phyloP scores from a whole-genome alignment of 129 eudicot species.

The Glebionis coronaria region DNA sequence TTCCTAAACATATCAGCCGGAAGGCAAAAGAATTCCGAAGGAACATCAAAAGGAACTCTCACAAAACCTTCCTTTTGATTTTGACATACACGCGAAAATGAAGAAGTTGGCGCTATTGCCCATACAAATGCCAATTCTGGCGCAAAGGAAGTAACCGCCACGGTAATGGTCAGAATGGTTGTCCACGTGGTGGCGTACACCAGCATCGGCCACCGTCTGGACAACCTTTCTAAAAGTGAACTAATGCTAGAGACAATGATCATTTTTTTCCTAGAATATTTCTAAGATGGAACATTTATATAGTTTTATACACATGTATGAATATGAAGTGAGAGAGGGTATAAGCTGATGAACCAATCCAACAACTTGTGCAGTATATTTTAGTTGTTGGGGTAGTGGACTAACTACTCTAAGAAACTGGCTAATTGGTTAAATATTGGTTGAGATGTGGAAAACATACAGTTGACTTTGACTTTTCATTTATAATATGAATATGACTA shows the following conservation, averaged over 20 bases:
- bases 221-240: conserved; percentile 35
- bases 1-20: conserved; percentile 42
- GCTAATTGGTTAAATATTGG: conserved; percentile 25
- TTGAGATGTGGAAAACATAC: conserved; percentile 14
- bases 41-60: conserved; percentile 65
- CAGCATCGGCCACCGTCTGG: conserved; percentile 50
- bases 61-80: conserved; percentile 32
- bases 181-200: conserved; percentile 73
- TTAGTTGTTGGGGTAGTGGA: conserved; percentile 36
- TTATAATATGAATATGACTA: background rate
- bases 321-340: conserved; percentile 20
- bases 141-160: conserved; percentile 55
- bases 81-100: conserved; percentile 46
- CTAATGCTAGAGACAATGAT: conserved; percentile 26
- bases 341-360: conserved; percentile 42
- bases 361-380: conserved; percentile 25
- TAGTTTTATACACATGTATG: background rate
- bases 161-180: conserved; percentile 47
- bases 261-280: conserved; percentile 14
- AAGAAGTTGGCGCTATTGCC: conserved; percentile 49
- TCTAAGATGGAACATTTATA: conserved; percentile 1
- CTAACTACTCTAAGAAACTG: conserved; percentile 34
- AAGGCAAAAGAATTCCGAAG: conserved; percentile 52
- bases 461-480: conserved; percentile 20
- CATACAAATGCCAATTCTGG: conserved; percentile 61